Conservation (phyloP, 2,329 filamentous ascomycete species). For the Claviceps sp. region DNA sequence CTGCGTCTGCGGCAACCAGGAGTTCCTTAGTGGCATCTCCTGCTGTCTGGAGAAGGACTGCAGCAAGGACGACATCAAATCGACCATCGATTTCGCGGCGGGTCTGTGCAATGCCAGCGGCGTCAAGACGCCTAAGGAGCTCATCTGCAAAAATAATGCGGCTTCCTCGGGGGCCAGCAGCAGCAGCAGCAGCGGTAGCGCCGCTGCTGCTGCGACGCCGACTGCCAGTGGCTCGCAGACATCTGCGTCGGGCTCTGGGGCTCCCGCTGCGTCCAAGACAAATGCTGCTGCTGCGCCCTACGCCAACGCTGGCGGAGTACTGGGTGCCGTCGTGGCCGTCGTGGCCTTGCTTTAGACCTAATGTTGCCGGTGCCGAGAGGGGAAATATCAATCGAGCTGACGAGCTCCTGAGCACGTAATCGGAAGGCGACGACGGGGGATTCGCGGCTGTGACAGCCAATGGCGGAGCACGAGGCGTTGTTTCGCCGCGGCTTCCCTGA, state of each 20-base stretch:
- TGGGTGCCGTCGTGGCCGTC: constrained; percentile 3
- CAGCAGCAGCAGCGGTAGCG: constrained; percentile 1
- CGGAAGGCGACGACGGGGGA: neutral
- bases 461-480: too few species aligned
- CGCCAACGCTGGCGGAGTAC: constrained; percentile 2
- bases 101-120: constrained; percentile 24
- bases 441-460: too few species aligned
- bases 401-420: neutral
- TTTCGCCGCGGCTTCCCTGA: too few species aligned
- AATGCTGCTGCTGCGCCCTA: constrained; percentile 1
- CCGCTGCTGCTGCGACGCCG: neutral
- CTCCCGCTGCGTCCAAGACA: constrained; percentile 4
- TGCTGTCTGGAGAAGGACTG: constrained; percentile 27
- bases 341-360: constrained; percentile 1
- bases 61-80: constrained; percentile 17
- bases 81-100: constrained; percentile 24
- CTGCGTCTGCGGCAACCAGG: constrained; percentile 28
- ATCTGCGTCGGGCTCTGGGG: neutral
- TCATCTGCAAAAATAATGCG: constrained; percentile 19
- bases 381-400: neutral
- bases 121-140: constrained; percentile 22
- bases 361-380: neutral
- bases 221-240: neutral
- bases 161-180: constrained; percentile 6
- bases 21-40: constrained; percentile 27